Evolutionary conservation across 148 eudicot species (phyloP), one percentile per base, ranked within the genome.

Genomic region (Rheum nobile): DNA sequence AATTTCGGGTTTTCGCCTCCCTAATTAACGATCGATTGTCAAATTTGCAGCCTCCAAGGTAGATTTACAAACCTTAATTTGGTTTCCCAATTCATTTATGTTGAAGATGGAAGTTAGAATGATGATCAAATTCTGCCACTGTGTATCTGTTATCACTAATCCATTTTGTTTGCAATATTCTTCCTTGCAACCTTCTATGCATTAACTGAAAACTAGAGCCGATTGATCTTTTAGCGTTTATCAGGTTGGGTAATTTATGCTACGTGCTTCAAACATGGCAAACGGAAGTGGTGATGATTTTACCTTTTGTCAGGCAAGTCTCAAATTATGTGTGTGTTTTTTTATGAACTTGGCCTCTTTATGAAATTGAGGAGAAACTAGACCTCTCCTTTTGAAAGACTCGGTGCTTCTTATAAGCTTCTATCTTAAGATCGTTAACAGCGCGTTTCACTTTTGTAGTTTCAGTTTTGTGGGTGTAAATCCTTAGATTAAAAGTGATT

Each of bases 221-320:
- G 13, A 14, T 63, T 31, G 13, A 38, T n/a, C n/a, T n/a, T 13
- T 63, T n/a, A n/a, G n/a, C n/a, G n/a, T 63, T 65, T 68, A 42
- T 34, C 81, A 80, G 82, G 76, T 72, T 57, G 13, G 57, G 50
- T 43, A 14, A 10, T n/a, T 41, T 29, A n/a, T 55, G 6, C 59
- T 37, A 42, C 17, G 71, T 28, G 24, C 43, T 75, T 39, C 41
- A 71, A 61, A 63, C 43, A 93, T 91, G 92, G 87, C 80, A 24
- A 74, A 63, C 63, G 72, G 44, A 67, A 77, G 83, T 29, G 86
- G 84, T 17, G 81, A 85, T 65, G 97, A 89, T 76, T 91, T 94
- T 83, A 91, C 97, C 32, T 91, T 94, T 75, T 94, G 96, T 81
- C 85, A 83, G 87, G 98, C 77, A 84, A 81, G 90, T 84, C 75